Evolutionary conservation across 306 rosid genomes (phyloP).

Genomic region (Trifolium subterraneum): DNA sequence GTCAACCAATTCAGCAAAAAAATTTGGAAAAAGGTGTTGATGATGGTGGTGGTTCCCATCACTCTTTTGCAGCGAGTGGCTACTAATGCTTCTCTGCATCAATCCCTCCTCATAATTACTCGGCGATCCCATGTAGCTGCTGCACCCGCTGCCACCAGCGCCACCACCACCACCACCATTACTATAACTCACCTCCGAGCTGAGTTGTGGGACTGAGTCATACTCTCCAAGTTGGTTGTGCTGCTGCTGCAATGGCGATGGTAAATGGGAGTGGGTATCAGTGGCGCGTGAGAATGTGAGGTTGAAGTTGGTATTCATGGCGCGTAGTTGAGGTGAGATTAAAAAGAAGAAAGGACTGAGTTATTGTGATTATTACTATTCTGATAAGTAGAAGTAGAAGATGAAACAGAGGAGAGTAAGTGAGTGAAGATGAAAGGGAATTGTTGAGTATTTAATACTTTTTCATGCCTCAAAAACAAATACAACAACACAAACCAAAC

Average conservation of each 20-base stretch:
- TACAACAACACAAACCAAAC: slow-evolving; percentile 19
- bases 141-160: slow-evolving; percentile 64
- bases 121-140: slow-evolving; percentile 66
- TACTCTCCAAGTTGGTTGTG: slow-evolving; percentile 21
- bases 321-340: slow-evolving; percentile 44
- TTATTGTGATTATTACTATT: not conserved
- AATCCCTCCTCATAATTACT: slow-evolving; percentile 33
- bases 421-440: not conserved
- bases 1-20: slow-evolving; percentile 48
- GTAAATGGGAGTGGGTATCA: slow-evolving; percentile 21
- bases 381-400: not conserved
- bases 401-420: not conserved
- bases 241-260: slow-evolving; percentile 12
- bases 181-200: slow-evolving; percentile 52
- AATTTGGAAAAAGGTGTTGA: slow-evolving; percentile 48
- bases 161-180: slow-evolving; percentile 39
- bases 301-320: slow-evolving; percentile 59
- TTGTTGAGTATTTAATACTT: slow-evolving; percentile 50
- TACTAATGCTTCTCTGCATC: slow-evolving; percentile 66
- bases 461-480: not conserved
- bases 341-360: not conserved
- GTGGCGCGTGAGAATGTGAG: slow-evolving; percentile 53
- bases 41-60: slow-evolving; percentile 50
- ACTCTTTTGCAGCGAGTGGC: slow-evolving; percentile 65
- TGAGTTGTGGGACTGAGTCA: slow-evolving; percentile 41